These are phyloP conservation scores for Mycena metata DNA, from an alignment of 768 basidiomycete species.

Conservation along the genomic window DNA sequence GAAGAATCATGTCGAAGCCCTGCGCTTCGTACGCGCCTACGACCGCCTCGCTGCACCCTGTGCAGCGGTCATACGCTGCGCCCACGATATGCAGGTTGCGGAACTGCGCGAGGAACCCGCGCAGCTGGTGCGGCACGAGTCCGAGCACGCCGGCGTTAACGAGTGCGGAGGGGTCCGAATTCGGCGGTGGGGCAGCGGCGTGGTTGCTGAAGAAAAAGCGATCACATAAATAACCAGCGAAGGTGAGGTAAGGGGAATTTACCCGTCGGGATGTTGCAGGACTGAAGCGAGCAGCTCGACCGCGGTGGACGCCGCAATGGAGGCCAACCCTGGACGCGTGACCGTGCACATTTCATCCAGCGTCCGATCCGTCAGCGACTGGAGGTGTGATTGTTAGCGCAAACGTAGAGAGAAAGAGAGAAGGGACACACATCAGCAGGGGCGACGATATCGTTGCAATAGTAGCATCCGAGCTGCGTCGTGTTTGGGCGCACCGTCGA, in stretches of 20 bases:
- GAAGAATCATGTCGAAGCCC: constrained; percentile 83
- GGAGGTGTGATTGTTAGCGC: neutral
- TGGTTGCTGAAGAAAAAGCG: constrained; percentile 47
- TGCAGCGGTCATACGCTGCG: constrained; percentile 88
- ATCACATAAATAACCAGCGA: neutral
- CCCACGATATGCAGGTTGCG: constrained; percentile 87
- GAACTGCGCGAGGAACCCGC: constrained; percentile 92
- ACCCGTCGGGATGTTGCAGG: constrained; percentile 93
- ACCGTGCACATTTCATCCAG: constrained; percentile 99
- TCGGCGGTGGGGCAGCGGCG: constrained; percentile 78
- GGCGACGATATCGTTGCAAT: constrained; percentile 98
- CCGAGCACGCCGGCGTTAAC: constrained; percentile 74
- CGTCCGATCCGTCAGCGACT: constrained; percentile 84
- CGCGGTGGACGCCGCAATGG: constrained; percentile 91
- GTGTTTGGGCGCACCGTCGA: constrained; percentile 45
- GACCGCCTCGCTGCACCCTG: constrained; percentile 90
- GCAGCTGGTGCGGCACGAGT: constrained; percentile 92
- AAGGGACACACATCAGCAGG: constrained; percentile 85
- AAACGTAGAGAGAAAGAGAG: neutral
- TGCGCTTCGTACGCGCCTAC: constrained; percentile 84
- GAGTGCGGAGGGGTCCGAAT: constrained; percentile 45
- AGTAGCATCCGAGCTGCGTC: constrained; percentile 88
- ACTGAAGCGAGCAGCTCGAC: constrained; percentile 93
- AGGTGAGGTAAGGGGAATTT: constrained; percentile 15
- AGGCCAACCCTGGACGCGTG: constrained; percentile 93